Evolutionary conservation across 768 basidiomycete species (phyloP), one percentile per base, ranked within the genome.

Genomic region (Chalciporus piperatus): DNA sequence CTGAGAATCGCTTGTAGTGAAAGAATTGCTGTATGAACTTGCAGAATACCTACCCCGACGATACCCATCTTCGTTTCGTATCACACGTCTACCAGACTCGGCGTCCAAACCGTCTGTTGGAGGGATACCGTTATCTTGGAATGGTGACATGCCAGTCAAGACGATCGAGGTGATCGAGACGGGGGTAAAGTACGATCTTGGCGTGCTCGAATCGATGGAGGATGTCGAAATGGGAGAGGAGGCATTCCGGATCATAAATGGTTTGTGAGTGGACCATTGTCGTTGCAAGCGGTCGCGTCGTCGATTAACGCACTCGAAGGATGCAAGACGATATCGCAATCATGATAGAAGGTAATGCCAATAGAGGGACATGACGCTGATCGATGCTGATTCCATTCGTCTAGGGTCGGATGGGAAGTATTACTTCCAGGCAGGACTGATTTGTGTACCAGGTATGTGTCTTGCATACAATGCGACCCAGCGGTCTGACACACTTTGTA

Each of bases 341-440:
- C 12, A 83, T 84, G 82, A 69, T 83, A 30, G 81, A 83, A 76
- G 82, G 81, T 79, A 48, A 39, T 5, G 1, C 12, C 7, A 33
- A 22, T 2, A 11, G 20, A 3, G 7, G 10, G 19, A 11, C 8
- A 9, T 42, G 19, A 22, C 28, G 45, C 49, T 51, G 8, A 13
- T 9, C 28, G 5, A 6, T 52, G 32, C 52, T 57, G 22, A 54
- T 17, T 14, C 2, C 12, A 23, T n/a, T 28, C 35, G 39, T 30
- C 45, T 66, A 84, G 85, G 86, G 25, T 62, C 72, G 11, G 85
- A 90, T 53, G 85, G 87, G 22, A 73, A 73, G 45, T 89, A 89
- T 61, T 87, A 89, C 62, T 82, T 92, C 52, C 88, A 88, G 62
- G 86, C 80, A 35, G 89, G 89, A 8, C 82, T 82, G 0, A 81